These are phyloP conservation scores for Aspergillus mulundensis DNA, from an alignment of 495 filamentous ascomycete genomes.

Conservation along the genomic window DNA sequence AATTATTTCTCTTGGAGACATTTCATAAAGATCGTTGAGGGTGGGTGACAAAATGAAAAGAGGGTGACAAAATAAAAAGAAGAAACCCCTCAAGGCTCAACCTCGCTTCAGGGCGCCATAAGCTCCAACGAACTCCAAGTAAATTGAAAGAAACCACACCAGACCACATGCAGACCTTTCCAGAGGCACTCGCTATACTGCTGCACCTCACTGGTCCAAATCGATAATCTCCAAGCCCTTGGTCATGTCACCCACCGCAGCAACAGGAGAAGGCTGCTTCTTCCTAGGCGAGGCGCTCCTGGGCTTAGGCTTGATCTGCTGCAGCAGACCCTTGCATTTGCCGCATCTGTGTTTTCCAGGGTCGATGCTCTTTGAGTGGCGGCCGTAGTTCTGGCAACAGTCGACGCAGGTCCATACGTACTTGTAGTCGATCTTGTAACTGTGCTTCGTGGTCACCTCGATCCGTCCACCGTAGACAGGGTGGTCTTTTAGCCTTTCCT, in stretches of 20 bases:
- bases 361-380: conserved; percentile 83
- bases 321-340: conserved; percentile 57
- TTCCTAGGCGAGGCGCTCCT: conserved; percentile 53
- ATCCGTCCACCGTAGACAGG: conserved; percentile 51
- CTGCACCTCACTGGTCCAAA: background rate
- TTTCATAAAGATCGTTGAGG: background rate
- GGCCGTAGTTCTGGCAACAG: conserved; percentile 64
- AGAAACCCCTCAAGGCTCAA: background rate
- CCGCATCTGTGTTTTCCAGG: conserved; percentile 63
- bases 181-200: background rate
- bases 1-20: background rate
- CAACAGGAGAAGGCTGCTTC: conserved; percentile 28
- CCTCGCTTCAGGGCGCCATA: background rate
- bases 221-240: conserved; percentile 9
- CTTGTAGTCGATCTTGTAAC: conserved; percentile 83
- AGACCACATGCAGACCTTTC: background rate
- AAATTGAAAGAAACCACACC: background rate
- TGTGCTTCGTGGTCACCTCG: conserved; percentile 79
- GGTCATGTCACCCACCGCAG: conserved; percentile 1
- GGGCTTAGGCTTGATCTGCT: conserved; percentile 78
- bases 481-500: conserved; percentile 38
- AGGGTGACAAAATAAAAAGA: background rate
- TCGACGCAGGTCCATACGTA: conserved; percentile 78
- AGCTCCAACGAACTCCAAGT: background rate
- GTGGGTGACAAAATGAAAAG: background rate